Evolutionary conservation across 2,329 filamentous ascomycete species (phyloP).

Genomic region (Penicillium sp.): DNA sequence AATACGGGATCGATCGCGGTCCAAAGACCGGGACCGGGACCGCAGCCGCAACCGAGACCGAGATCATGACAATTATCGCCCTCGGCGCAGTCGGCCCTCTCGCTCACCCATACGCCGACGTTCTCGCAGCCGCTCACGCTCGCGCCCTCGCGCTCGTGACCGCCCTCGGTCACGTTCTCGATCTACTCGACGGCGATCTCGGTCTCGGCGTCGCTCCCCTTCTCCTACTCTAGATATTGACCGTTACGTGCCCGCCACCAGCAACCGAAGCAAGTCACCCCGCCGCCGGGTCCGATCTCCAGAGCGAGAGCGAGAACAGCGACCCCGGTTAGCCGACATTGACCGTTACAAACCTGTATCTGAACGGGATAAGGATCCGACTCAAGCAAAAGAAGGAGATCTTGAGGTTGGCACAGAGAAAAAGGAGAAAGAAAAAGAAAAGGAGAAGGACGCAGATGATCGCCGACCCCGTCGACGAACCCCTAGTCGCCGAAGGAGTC

Average conservation of each 20-base stretch:
- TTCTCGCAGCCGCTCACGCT: conserved; percentile 17
- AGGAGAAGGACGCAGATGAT: conserved; percentile 27
- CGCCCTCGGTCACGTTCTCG: conserved; percentile 21
- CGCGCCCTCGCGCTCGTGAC: conserved; percentile 14
- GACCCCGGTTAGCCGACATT: conserved; percentile 39
- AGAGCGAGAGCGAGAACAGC: conserved; percentile 36
- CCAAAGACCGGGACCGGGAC: conserved; percentile 25
- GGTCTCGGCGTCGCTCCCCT: conserved; percentile 34
- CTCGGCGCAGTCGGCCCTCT: conserved; percentile 27
- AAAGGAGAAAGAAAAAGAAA: conserved; percentile 18
- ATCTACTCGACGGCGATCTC: conserved; percentile 31
- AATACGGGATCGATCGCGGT: conserved; percentile 18
- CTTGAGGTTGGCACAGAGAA: neutral
- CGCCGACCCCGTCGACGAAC: conserved; percentile 20
- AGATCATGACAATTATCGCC: conserved; percentile 27
- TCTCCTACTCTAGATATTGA: conserved; percentile 43
- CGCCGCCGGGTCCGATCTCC: conserved; percentile 41
- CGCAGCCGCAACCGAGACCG: conserved; percentile 27
- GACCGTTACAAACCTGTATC: conserved; percentile 49
- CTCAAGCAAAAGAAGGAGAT: conserved; percentile 22
- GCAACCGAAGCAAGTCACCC: conserved; percentile 43
- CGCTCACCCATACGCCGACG: conserved; percentile 26
- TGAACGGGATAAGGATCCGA: conserved; percentile 29
- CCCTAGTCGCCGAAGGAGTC: conserved; percentile 20
- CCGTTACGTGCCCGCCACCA: conserved; percentile 45